Percentiles rank a stretch among this genome's conserved stretches.
These are phyloP conservation scores for Scedosporium dehoogii DNA, from an alignment of 2,329 filamentous ascomycete genomes.

Conservation along the genomic window DNA sequence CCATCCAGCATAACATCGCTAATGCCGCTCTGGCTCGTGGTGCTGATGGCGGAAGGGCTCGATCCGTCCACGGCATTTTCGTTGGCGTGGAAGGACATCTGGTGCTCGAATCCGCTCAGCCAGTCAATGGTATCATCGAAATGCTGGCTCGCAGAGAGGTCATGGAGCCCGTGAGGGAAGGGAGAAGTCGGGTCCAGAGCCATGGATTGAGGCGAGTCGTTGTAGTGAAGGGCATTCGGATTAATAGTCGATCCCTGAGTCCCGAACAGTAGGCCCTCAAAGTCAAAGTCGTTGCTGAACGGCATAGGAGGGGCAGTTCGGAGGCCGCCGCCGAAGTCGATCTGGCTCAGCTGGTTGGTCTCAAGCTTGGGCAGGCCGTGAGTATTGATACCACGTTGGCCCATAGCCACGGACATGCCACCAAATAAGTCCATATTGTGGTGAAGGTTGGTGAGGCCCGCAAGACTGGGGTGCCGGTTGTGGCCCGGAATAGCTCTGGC, in stretches of 20 bases:
- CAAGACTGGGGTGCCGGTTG: conserved; percentile 66
- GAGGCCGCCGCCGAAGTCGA: conserved; percentile 59
- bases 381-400: conserved; percentile 48
- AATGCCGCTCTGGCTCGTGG: conserved; percentile 80
- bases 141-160: conserved; percentile 46
- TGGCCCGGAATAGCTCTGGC: conserved; percentile 42
- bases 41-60: conserved; percentile 92
- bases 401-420: conserved; percentile 60
- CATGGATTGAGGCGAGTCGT: conserved; percentile 62
- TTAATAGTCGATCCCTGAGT: conserved; percentile 58
- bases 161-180: conserved; percentile 46
- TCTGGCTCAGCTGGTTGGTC: conserved; percentile 56
- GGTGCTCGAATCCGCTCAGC: conserved; percentile 69
- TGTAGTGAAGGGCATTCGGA: conserved; percentile 72
- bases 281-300: conserved; percentile 58
- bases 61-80: conserved; percentile 85
- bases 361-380: conserved; percentile 75
- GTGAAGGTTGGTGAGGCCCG: conserved; percentile 53
- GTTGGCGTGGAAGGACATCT: conserved; percentile 59
- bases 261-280: conserved; percentile 59
- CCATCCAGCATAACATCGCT: conserved; percentile 89
- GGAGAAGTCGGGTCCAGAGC: conserved; percentile 52
- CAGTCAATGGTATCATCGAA: conserved; percentile 77
- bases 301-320: conserved; percentile 65
- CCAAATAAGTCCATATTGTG: conserved; percentile 45